Evolutionary conservation across 2,329 filamentous ascomycete genomes (phyloP).

Genomic region (Colletotrichum tropicicola): DNA sequence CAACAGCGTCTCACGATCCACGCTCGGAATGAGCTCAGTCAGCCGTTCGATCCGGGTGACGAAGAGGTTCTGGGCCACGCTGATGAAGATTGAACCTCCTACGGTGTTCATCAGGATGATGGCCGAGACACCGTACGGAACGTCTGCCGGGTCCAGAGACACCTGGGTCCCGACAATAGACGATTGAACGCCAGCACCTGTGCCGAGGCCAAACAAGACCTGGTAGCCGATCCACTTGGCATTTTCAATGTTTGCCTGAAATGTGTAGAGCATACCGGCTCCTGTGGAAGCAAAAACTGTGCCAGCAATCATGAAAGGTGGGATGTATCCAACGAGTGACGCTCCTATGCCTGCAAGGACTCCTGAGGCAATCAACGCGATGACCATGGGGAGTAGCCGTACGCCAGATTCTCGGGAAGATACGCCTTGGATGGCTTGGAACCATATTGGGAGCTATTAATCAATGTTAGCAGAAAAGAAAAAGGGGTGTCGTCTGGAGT

Average conservation of each 20-base stretch:
- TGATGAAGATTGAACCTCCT: slow-evolving; percentile 8
- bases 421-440: slow-evolving; percentile 53
- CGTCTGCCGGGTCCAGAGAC: neutral
- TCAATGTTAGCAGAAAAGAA: neutral
- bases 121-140: neutral
- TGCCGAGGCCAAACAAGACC: slow-evolving; percentile 7
- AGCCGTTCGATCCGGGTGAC: neutral
- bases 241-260: neutral
- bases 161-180: slow-evolving; percentile 5
- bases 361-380: slow-evolving; percentile 30
- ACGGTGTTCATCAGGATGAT: slow-evolving; percentile 11
- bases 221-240: slow-evolving; percentile 26
- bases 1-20: neutral
- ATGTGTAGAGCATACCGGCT: slow-evolving; percentile 3
- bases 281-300: slow-evolving; percentile 8
- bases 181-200: slow-evolving; percentile 7
- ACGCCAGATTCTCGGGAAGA: slow-evolving; percentile 49
- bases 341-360: slow-evolving; percentile 2
- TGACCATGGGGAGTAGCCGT: slow-evolving; percentile 48
- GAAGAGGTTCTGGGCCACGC: slow-evolving; percentile 6
- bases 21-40: neutral
- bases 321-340: slow-evolving; percentile 8
- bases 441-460: slow-evolving; percentile 50
- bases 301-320: slow-evolving; percentile 9
- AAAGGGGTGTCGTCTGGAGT: too few species aligned